These are phyloP conservation scores for Daldinia sp. DNA, from an alignment of 2,329 filamentous ascomycete genomes.

Conservation along the genomic window DNA sequence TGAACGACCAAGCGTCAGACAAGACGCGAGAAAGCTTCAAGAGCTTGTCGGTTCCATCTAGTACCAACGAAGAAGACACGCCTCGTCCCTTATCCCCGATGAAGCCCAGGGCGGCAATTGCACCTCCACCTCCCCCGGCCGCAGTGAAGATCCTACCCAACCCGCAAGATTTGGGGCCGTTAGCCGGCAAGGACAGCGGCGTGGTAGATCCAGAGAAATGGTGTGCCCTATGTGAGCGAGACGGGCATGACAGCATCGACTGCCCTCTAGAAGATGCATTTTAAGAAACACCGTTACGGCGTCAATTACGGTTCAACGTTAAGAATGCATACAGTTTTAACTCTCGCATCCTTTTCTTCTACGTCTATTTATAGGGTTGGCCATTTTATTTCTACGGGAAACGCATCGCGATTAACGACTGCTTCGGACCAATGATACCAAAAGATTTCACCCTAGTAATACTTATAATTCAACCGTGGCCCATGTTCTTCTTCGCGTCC, in stretches of 20 bases:
- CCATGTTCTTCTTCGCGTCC: slow-evolving; percentile 16
- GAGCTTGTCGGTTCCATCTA: slow-evolving; percentile 49
- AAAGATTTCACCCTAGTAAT: slow-evolving; percentile 27
- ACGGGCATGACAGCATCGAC: slow-evolving; percentile 95
- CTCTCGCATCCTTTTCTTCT: slow-evolving; percentile 12
- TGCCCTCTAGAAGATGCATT: slow-evolving; percentile 90
- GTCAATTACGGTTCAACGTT: slow-evolving; percentile 14
- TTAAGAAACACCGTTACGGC: slow-evolving; percentile 46
- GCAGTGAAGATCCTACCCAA: slow-evolving; percentile 63
- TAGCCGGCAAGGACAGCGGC: slow-evolving; percentile 81
- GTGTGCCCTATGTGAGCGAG: slow-evolving; percentile 95
- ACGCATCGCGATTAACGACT: slow-evolving; percentile 37
- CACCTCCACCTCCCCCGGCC: slow-evolving; percentile 48
- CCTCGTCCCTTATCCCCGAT: slow-evolving; percentile 65
- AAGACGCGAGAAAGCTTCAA: slow-evolving; percentile 51
- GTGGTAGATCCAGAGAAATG: slow-evolving; percentile 86
- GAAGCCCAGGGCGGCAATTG: slow-evolving; percentile 54
- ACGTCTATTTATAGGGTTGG: slow-evolving; percentile 31
- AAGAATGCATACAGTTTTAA: slow-evolving; percentile 8
- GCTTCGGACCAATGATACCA: slow-evolving; percentile 46
- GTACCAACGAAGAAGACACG: slow-evolving; percentile 54
- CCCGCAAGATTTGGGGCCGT: slow-evolving; percentile 70
- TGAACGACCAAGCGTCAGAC: slow-evolving; percentile 31
- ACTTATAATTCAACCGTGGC: slow-evolving; percentile 22
- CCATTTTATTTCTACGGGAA: slow-evolving; percentile 34